phyloP scores from a whole-genome alignment of 148 eudicot species.

The Tetragonia tetragonoides region DNA sequence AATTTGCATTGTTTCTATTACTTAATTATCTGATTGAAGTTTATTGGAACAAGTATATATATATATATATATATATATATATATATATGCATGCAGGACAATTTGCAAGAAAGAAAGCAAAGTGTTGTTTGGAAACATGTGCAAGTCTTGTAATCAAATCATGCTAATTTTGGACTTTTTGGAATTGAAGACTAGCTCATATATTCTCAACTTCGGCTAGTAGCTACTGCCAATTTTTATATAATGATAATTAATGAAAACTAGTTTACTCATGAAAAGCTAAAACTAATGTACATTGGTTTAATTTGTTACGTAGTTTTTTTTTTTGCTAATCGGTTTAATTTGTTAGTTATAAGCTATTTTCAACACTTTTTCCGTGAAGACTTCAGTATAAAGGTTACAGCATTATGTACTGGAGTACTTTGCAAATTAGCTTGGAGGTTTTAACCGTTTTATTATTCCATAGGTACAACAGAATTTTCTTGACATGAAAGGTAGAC shows the following conservation, averaged over 20 bases:
- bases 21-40: not conserved
- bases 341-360: no score
- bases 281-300: no score
- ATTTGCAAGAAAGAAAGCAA: conserved; percentile 19
- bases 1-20: not conserved
- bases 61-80: no score
- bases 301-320: no score
- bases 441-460: no score
- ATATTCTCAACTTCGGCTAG: not conserved
- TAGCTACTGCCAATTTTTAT: conserved; percentile 5
- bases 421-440: no score
- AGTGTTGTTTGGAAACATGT: conserved; percentile 5
- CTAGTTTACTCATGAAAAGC: conserved; percentile 5
- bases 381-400: no score
- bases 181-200: conserved; percentile 5
- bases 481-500: no score
- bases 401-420: no score
- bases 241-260: not conserved
- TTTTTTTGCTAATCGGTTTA: no score
- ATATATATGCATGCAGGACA: not conserved
- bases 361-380: no score
- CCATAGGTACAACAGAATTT: no score
- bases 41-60: conserved; percentile 13
- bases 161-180: conserved; percentile 16
- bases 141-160: conserved; percentile 6